Base-by-base conservation (phyloP, 345 rosid genomes). In the Raphanus raphanistrum region DNA sequence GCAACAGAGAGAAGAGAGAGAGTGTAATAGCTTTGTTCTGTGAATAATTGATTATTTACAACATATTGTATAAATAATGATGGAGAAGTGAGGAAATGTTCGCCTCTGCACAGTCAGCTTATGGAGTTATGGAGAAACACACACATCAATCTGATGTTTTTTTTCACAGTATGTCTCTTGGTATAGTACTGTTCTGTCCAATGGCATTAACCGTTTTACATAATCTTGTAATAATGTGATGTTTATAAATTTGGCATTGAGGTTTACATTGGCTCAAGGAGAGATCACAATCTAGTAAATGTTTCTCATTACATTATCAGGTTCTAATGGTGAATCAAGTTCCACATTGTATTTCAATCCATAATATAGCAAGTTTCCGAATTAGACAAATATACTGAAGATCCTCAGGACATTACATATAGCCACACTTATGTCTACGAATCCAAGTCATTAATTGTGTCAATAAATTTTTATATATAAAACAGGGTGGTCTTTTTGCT, bases 281-380 rank as follows among this genome's bases (percentile, higher is more conserved):
- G 12, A 41, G 5, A 26, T 68, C 54, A 12, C 27, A 13, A 58
- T 25, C 2, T 3, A 3, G 29, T 43, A 58, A 41, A 26, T 61
- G 63, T 62, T 68, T 54, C 50, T 70, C 75, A 28, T 52, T 58
- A 72, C 76, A 64, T 6, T 35, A 64, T 36, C 52, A 36, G 63
- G 71, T 63, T 63, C 48, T n/a, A 70, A 38, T 50, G 15, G 10
- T 26, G 67, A 12, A 67, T 60, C 68, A 60, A 63, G 16, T 45
- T 61, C 55, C 69, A 50, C 68, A 76, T 35, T 61, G 69, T 38
- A 68, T 76, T 12, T 33, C 27, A 59, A 61, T 61, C 28, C 38
- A 62, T 76, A 69, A 50, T 57, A 68, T 65, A 66, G 76, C 76
- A 72, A 71, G 75, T 8, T 54, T 76, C 32, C 38, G 27, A 70